These are phyloP conservation scores for Picochlorum sp. DNA, from an alignment of 139 green algal genomes.

Conservation along the genomic window DNA sequence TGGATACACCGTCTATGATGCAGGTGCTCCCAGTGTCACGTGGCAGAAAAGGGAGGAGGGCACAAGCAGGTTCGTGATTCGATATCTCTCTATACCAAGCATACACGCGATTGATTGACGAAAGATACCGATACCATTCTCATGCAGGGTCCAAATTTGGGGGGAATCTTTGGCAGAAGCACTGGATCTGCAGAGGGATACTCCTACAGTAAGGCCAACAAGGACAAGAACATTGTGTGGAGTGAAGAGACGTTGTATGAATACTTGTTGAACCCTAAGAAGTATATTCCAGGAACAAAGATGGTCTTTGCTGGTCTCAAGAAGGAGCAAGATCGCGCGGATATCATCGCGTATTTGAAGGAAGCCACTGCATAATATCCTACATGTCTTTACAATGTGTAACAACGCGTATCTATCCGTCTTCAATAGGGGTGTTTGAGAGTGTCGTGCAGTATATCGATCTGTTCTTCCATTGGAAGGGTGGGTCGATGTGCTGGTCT, in stretches of 20 bases:
- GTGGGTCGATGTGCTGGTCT: too few species aligned
- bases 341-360: constrained; percentile 86
- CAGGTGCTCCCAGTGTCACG: constrained; percentile 84
- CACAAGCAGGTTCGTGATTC: constrained; percentile 85
- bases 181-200: constrained; percentile 72
- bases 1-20: not conserved
- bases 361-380: constrained; percentile 49
- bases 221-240: constrained; percentile 85
- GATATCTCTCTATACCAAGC: not conserved
- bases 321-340: constrained; percentile 81
- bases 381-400: not conserved
- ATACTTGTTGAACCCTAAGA: constrained; percentile 97
- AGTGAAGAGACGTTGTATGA: constrained; percentile 85
- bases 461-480: not conserved
- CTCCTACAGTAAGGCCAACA: constrained; percentile 96
- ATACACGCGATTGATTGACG: not conserved
- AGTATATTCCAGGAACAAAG: constrained; percentile 95
- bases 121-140: not conserved
- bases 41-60: constrained; percentile 78
- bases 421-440: not conserved
- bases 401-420: not conserved
- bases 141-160: constrained; percentile 87
- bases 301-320: constrained; percentile 99
- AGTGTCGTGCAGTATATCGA: not conserved
- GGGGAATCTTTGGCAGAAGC: constrained; percentile 84